These are phyloP conservation scores for Vittaforma corneae DNA, from an alignment of 371 early-diverging fungal genomes.

Conservation along the genomic window DNA sequence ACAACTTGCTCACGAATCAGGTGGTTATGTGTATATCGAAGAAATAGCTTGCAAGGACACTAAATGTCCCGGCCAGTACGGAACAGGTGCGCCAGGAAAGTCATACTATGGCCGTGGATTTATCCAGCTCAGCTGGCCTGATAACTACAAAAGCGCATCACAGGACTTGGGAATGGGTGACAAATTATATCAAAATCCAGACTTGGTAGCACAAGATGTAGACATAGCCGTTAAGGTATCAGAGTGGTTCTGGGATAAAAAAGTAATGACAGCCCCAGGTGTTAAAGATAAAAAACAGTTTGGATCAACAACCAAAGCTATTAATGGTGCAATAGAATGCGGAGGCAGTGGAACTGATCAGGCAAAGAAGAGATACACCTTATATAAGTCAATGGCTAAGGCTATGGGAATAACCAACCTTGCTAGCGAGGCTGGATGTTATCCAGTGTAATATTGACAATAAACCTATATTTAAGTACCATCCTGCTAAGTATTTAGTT, in stretches of 20 bases:
- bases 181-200: conserved; percentile 56
- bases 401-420: conserved; percentile 44
- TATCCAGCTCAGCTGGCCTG: conserved; percentile 59
- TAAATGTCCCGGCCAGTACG: conserved; percentile 54
- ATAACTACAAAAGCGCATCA: conserved; percentile 57
- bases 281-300: conserved; percentile 48
- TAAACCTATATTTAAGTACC: too few species aligned
- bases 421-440: conserved; percentile 56
- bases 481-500: conserved; percentile 21
- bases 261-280: conserved; percentile 48
- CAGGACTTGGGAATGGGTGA: conserved; percentile 51
- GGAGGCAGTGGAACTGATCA: conserved; percentile 42
- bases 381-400: conserved; percentile 54
- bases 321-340: conserved; percentile 59
- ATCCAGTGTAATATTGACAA: too few species aligned
- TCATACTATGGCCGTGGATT: conserved; percentile 59
- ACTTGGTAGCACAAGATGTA: conserved; percentile 52
- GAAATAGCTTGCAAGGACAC: conserved; percentile 56
- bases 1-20: conserved; percentile 57
- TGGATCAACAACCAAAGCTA: conserved; percentile 59
- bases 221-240: conserved; percentile 51
- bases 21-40: conserved; percentile 53
- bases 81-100: conserved; percentile 56
- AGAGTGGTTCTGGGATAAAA: conserved; percentile 58
- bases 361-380: conserved; percentile 51